A percentile compares a stretch with the other conserved stretches of the same genome.
These are phyloP conservation scores for Polyplosphaeria fusca DNA, from an alignment of 495 filamentous ascomycete species.

Conservation along the genomic window DNA sequence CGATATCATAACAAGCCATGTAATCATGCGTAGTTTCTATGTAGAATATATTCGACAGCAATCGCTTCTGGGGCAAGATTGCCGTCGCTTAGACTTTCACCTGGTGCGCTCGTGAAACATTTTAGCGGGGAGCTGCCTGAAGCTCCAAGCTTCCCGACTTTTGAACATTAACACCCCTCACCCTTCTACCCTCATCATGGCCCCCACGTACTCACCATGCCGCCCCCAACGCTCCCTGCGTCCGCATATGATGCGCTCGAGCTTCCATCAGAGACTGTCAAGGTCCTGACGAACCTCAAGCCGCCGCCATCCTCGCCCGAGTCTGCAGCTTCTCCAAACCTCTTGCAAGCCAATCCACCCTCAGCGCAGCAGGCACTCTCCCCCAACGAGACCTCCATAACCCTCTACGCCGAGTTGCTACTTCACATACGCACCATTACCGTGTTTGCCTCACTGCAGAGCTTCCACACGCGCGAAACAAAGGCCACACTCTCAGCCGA, in stretches of 20 bases:
- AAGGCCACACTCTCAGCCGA: slow-evolving; percentile 51
- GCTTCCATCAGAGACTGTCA: slow-evolving; percentile 12
- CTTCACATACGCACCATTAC: slow-evolving; percentile 83
- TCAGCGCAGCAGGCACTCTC: neutral
- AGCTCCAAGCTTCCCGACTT: too few relatives aligned
- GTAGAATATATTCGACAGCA: too few relatives aligned
- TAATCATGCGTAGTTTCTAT: neutral
- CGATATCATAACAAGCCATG: too few relatives aligned
- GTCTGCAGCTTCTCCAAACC: slow-evolving; percentile 12
- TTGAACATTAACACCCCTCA: too few relatives aligned
- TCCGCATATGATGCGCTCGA: slow-evolving; percentile 28
- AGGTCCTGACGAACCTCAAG: slow-evolving; percentile 16
- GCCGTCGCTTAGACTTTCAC: too few relatives aligned
- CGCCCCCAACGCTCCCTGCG: slow-evolving; percentile 15
- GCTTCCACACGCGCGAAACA: slow-evolving; percentile 46
- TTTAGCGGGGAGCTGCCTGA: too few relatives aligned
- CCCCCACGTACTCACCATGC: slow-evolving; percentile 3
- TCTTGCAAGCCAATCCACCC: slow-evolving; percentile 6
- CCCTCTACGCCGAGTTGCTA: slow-evolving; percentile 80
- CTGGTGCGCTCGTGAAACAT: too few relatives aligned
- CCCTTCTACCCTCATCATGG: neutral
- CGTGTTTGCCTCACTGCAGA: slow-evolving; percentile 63
- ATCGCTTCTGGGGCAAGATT: too few relatives aligned
- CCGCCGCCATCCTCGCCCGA: neutral
- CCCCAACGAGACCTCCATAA: slow-evolving; percentile 25